Evolutionary conservation across 176 grass and related monocot genomes (phyloP).

Genomic region (Saccharum spontaneum): DNA sequence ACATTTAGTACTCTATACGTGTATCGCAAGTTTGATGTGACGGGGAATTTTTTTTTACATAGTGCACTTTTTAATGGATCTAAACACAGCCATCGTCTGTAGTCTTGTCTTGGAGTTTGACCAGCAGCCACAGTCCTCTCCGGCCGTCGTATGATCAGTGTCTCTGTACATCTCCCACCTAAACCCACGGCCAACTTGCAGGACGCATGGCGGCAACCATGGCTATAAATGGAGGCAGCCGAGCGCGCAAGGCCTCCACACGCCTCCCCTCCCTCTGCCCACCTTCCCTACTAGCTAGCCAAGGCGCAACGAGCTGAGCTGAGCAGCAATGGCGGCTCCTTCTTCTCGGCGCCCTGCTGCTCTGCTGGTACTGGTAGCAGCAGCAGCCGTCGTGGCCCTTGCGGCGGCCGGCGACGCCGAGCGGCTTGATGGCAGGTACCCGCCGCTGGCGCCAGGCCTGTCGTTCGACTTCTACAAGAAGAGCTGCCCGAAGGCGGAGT

Average conservation of each 20-base stretch:
- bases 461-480: constrained; percentile 57
- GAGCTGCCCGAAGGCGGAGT: constrained; percentile 53
- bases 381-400: not conserved
- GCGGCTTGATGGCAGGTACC: constrained; percentile 2
- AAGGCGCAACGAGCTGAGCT: not conserved
- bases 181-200: not conserved
- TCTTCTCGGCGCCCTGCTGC: too few relatives aligned
- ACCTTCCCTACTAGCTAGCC: not conserved
- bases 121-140: not conserved
- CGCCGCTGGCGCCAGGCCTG: constrained; percentile 46
- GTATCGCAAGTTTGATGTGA: too few relatives aligned
- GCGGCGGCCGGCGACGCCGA: not conserved
- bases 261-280: not conserved
- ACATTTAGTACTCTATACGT: too few relatives aligned
- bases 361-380: not conserved
- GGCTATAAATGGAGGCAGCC: constrained; percentile 13
- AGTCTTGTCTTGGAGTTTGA: not conserved
- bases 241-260: not conserved
- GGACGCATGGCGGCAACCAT: not conserved
- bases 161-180: not conserved
- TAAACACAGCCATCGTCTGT: too few relatives aligned
- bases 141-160: not conserved
- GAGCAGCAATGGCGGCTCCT: not conserved
- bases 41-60: too few relatives aligned
- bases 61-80: too few relatives aligned